Evolutionary conservation across 768 basidiomycete species (phyloP).

Genomic region (Neoboletus brunneissimus): DNA sequence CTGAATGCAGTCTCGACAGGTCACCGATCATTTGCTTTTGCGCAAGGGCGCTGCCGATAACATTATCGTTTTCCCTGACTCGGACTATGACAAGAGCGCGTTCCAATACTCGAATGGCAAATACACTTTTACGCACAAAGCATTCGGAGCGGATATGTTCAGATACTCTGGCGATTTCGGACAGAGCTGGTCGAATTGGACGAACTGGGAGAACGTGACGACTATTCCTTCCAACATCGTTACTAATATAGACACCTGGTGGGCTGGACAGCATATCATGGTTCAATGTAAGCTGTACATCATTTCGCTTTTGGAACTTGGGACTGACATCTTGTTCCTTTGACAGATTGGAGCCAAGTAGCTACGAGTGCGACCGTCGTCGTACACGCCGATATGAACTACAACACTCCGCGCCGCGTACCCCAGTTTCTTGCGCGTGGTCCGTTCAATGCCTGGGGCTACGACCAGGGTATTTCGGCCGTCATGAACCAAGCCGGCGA

Average conservation of each 20-base stretch:
- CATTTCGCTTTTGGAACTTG: background rate
- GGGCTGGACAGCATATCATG: conserved; percentile 82
- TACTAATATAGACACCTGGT: conserved; percentile 49
- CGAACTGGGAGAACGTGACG: conserved; percentile 71
- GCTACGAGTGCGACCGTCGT: conserved; percentile 61
- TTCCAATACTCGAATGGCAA: conserved; percentile 58
- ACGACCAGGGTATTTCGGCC: conserved; percentile 75
- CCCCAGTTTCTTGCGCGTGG: conserved; percentile 88
- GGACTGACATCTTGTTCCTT: background rate
- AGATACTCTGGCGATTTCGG: conserved; percentile 88
- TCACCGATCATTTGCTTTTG: conserved; percentile 73
- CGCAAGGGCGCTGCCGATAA: conserved; percentile 77
- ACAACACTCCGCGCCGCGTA: conserved; percentile 62
- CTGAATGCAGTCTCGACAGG: conserved; percentile 35
- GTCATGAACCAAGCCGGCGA: conserved; percentile 63
- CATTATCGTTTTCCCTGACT: conserved; percentile 81
- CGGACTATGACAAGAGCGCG: conserved; percentile 68
- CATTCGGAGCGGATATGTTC: conserved; percentile 83
- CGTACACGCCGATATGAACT: conserved; percentile 74
- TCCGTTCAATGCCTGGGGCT: conserved; percentile 90
- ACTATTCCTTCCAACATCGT: conserved; percentile 61
- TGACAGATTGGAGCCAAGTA: conserved; percentile 72
- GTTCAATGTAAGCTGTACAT: conserved; percentile 67
- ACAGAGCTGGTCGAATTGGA: conserved; percentile 80
- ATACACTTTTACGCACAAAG: conserved; percentile 78